phyloP scores from a whole-genome alignment of 164 flowering plant genomes.

The Warburgia ugandensis region DNA sequence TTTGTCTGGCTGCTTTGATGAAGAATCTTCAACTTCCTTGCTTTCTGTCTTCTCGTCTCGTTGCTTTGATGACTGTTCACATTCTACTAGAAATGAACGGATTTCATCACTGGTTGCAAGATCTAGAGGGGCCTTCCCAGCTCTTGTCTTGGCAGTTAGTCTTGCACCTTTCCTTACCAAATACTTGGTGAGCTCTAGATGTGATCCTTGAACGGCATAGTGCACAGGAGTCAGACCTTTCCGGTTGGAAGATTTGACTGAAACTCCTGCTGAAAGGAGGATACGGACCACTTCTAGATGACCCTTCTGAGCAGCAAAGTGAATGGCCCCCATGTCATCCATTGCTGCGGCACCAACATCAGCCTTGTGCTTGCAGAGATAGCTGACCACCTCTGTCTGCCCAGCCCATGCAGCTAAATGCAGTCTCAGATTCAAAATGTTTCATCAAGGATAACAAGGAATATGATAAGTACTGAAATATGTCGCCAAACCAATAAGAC shows the following conservation, averaged over 20 bases:
- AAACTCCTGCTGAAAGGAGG: constrained; percentile 60
- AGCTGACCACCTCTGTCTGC: constrained; percentile 58
- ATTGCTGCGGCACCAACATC: constrained; percentile 94
- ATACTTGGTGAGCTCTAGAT: constrained; percentile 65
- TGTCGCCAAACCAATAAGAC: background rate
- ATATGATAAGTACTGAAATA: background rate
- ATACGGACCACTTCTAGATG: constrained; percentile 66
- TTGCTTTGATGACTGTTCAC: constrained; percentile 23
- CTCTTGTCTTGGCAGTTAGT: constrained; percentile 51
- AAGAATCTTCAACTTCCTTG: constrained; percentile 24
- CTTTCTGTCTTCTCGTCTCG: constrained; percentile 11
- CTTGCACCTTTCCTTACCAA: constrained; percentile 70
- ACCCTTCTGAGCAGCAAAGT: constrained; percentile 94
- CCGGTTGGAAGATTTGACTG: constrained; percentile 63
- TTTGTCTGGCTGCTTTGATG: constrained; percentile 10
- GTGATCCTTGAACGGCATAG: constrained; percentile 84
- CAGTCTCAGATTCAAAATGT: constrained; percentile 35
- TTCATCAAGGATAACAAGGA: constrained; percentile 35
- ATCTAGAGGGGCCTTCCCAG: constrained; percentile 78
- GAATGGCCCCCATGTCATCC: constrained; percentile 97
- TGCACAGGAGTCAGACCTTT: constrained; percentile 92
- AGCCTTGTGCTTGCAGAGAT: constrained; percentile 81
- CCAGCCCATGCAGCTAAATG: constrained; percentile 99
- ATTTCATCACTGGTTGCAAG: constrained; percentile 57
- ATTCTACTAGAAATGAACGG: constrained; percentile 36